Evolutionary conservation across 176 grass and related monocot species (phyloP).

Genomic region (Eleusine indica): DNA sequence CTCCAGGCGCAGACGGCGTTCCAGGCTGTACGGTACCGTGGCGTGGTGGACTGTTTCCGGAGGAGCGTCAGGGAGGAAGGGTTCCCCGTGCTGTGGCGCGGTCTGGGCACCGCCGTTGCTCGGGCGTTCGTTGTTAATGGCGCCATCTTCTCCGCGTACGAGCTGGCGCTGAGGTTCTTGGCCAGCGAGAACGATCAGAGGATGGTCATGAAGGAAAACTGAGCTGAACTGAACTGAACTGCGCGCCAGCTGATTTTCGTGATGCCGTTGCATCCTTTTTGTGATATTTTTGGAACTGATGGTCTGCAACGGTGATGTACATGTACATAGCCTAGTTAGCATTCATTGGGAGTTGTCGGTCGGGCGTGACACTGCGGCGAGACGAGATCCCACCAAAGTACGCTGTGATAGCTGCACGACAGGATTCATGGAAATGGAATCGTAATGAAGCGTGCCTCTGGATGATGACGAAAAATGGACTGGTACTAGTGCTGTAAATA

Average conservation of each 20-base stretch:
- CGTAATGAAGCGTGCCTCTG: no score
- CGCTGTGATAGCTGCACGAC: background rate
- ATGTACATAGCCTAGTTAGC: constrained; percentile 34
- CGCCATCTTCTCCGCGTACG: constrained; percentile 92
- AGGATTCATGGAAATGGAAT: no score
- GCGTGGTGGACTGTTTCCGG: constrained; percentile 82
- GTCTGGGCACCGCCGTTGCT: constrained; percentile 83
- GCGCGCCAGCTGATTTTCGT: no score
- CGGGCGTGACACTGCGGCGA: background rate
- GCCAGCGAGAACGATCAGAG: constrained; percentile 37
- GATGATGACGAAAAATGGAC: no score
- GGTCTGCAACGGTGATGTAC: constrained; percentile 10
- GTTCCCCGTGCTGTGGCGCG: constrained; percentile 78
- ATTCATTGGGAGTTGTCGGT: background rate
- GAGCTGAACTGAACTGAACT: background rate
- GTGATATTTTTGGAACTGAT: background rate
- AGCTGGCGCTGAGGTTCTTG: constrained; percentile 79
- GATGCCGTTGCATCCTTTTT: background rate
- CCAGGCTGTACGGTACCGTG: constrained; percentile 57
- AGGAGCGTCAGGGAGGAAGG: constrained; percentile 86
- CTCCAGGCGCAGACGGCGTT: constrained; percentile 70
- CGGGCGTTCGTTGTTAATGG: constrained; percentile 92
- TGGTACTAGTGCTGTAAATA: no score
- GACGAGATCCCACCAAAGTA: background rate
- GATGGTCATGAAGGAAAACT: constrained; percentile 76